phyloP scores from a whole-genome alignment of 495 filamentous ascomycete species.

The Penicillium steckii region DNA sequence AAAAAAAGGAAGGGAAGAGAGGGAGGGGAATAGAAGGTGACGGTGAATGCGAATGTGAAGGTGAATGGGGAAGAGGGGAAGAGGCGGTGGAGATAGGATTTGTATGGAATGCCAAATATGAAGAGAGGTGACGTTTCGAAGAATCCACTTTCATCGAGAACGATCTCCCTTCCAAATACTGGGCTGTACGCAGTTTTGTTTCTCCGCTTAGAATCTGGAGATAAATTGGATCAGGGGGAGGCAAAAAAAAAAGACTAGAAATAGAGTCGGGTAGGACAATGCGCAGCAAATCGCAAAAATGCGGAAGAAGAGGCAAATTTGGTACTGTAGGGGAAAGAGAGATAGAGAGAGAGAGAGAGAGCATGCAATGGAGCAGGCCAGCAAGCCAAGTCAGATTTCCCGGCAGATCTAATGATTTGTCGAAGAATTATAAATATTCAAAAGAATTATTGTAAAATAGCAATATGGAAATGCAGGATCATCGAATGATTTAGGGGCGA shows the following conservation, averaged over 20 bases:
- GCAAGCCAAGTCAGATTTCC: too few species aligned
- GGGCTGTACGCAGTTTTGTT: too few species aligned
- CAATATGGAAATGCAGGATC: too few species aligned
- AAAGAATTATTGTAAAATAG: too few species aligned
- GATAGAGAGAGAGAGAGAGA: background rate
- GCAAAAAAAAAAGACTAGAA: background rate
- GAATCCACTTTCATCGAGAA: conserved; percentile 15
- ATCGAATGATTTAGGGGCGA: too few species aligned
- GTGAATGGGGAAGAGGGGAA: conserved; percentile 2
- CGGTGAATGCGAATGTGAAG: conserved; percentile 17
- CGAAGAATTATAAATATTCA: too few species aligned
- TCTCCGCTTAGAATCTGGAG: conserved; percentile 1
- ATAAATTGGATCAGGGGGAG: conserved; percentile 1
- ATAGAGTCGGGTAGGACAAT: conserved; percentile 1
- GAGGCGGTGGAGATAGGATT: conserved; percentile 12
- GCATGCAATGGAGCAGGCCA: too few species aligned
- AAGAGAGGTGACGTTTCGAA: conserved; percentile 9
- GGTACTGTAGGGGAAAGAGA: background rate
- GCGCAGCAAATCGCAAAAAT: background rate
- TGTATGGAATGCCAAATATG: conserved; percentile 12
- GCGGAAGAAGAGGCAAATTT: background rate
- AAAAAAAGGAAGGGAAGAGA: conserved; percentile 18
- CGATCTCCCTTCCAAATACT: too few species aligned
- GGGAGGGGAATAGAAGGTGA: conserved; percentile 11
- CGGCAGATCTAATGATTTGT: too few species aligned